Evolutionary conservation across 2,329 filamentous ascomycete species (phyloP), one percentile per base, ranked within the genome.

Genomic region (Ophiognomonia clavigignenti-juglandacearum): DNA sequence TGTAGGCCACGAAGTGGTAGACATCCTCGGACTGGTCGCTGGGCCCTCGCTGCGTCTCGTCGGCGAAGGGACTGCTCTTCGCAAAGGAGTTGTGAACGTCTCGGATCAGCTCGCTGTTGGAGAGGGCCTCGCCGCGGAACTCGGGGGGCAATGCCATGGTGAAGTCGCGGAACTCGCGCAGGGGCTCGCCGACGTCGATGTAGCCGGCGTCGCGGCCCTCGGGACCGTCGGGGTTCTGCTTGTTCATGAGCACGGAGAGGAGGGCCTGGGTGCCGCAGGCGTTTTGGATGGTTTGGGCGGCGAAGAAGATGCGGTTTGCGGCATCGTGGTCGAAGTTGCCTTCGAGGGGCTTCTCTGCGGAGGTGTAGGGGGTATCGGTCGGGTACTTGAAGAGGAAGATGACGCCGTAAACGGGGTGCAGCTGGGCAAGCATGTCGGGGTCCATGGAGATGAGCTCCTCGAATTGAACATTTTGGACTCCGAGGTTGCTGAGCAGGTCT

Each of bases 341-440:
- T 64, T 97, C 91, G 54, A 82, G 78, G 0, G 91, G 90, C 37
- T 77, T 77, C 47, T 80, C 75, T 35, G 76, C 69, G 52, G 66
- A 67, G 31, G 71, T 80, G 71, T 74, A 85, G 58, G 73, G 78
- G 51, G 67, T 78, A 62, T 86, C 83, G 52, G 82, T 90, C 42
- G 81, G 88, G 69, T 88, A 98, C 72, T 96, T 97, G 83, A 98
- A 98, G 65, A 98, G 88, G 70, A 98, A 98, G 62, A 98, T 96
- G 57, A 98, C 89, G 60, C 93, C 93, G 71, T 96, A 95, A 44
- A 96, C 77, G 16, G 88, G 86, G 57, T 85, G 83, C 27, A 90
- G 78, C 54, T 83, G 72, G 36, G 79, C 76, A 11, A 95, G 77
- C 48, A 79, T 78, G 43, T 88, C 81, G 6, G 88, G 74, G 58